These are phyloP conservation scores for Plasmodium billcollinsi DNA, from an alignment of 169 alveolate species.

Conservation along the genomic window DNA sequence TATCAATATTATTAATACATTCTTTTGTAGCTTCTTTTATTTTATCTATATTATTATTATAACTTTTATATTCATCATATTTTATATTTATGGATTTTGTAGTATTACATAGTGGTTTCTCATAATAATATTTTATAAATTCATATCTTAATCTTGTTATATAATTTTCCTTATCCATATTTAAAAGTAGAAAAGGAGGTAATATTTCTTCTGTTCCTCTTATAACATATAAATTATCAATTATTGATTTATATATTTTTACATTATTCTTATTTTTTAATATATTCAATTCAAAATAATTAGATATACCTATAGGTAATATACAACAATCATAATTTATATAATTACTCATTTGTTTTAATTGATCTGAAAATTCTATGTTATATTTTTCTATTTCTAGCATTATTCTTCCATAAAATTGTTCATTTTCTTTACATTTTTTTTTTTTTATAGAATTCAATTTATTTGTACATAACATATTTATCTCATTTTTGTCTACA, in stretches of 20 bases:
- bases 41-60: slow-evolving; percentile 43
- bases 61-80: slow-evolving; percentile 41
- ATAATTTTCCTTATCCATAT: slow-evolving; percentile 2
- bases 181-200: slow-evolving; percentile 79
- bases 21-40: slow-evolving; percentile 72
- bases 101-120: slow-evolving; percentile 73
- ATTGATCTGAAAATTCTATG: slow-evolving; percentile 58
- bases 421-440: neutral
- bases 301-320: slow-evolving; percentile 83
- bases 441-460: slow-evolving; percentile 11
- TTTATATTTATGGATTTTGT: slow-evolving; percentile 74
- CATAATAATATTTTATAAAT: slow-evolving; percentile 75
- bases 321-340: slow-evolving; percentile 79
- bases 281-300: slow-evolving; percentile 40
- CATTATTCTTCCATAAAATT: slow-evolving; percentile 73
- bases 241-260: slow-evolving; percentile 71
- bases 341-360: slow-evolving; percentile 70
- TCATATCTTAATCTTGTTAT: slow-evolving; percentile 62
- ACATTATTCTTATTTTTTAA: slow-evolving; percentile 73
- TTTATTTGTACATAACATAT: neutral
- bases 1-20: slow-evolving; percentile 68
- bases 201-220: slow-evolving; percentile 84
- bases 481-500: neutral
- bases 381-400: slow-evolving; percentile 75
- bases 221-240: slow-evolving; percentile 77